Evolutionary conservation across 192 early-diverging fungal genomes (phyloP).

Genomic region (Linnemannia schmuckeri): DNA sequence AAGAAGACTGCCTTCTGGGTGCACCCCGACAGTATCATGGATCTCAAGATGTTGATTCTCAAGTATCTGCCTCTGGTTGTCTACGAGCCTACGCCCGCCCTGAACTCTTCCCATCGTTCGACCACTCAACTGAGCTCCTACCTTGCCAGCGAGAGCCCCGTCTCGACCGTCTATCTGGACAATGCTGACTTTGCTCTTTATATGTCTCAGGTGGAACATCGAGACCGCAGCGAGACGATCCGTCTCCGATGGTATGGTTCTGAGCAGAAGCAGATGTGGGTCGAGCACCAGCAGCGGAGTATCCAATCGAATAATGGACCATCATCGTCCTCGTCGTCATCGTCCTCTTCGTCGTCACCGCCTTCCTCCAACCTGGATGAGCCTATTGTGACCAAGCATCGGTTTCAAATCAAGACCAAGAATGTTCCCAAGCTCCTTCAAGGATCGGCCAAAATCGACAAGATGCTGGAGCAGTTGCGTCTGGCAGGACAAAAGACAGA

Average conservation of each 20-base stretch:
- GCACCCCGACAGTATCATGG: constrained; percentile 89
- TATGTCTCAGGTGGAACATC: constrained; percentile 81
- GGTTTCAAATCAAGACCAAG: constrained; percentile 55
- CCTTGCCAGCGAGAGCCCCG: constrained; percentile 51
- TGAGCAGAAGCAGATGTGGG: constrained; percentile 81
- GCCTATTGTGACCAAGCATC: constrained; percentile 35
- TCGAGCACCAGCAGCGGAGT: constrained; percentile 90
- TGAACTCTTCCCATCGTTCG: constrained; percentile 33
- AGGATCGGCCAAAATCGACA: constrained; percentile 34
- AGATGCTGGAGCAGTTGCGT: constrained; percentile 30
- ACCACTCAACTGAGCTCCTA: constrained; percentile 37
- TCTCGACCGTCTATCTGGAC: constrained; percentile 93
- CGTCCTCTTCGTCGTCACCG: neutral
- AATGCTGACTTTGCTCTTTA: constrained; percentile 88
- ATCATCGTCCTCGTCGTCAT: neutral
- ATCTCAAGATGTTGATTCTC: constrained; percentile 89
- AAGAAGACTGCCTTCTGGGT: constrained; percentile 90
- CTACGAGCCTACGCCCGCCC: constrained; percentile 72
- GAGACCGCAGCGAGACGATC: constrained; percentile 83
- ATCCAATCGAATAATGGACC: neutral
- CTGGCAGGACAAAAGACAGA: constrained; percentile 41
- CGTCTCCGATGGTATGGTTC: constrained; percentile 93
- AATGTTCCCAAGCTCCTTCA: constrained; percentile 44
- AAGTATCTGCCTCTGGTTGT: constrained; percentile 87
- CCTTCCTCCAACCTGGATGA: neutral